These are phyloP conservation scores for Echeveria elegans DNA, from an alignment of 164 flowering plant genomes.

Conservation along the genomic window DNA sequence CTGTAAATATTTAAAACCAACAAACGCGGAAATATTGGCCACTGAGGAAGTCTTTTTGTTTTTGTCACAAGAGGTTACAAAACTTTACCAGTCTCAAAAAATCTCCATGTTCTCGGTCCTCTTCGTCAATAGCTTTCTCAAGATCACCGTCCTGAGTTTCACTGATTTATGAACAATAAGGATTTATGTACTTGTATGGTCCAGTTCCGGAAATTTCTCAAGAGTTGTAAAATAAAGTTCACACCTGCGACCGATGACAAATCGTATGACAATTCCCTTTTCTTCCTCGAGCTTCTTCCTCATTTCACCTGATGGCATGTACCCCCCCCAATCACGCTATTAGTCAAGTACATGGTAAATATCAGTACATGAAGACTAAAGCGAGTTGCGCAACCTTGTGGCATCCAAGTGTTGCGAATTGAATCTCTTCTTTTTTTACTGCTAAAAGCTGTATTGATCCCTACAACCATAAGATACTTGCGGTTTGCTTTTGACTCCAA, in stretches of 20 bases:
- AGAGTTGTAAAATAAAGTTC: neutral
- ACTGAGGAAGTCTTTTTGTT: neutral
- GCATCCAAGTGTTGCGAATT: slow-evolving; percentile 84
- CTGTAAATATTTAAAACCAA: slow-evolving; percentile 19
- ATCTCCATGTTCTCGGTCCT: slow-evolving; percentile 64
- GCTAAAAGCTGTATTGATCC: slow-evolving; percentile 42
- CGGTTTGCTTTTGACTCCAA: slow-evolving; percentile 19
- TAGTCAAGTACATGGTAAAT: neutral
- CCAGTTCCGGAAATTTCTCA: neutral
- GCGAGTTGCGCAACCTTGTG: slow-evolving; percentile 39
- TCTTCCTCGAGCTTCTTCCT: slow-evolving; percentile 70
- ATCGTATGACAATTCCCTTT: slow-evolving; percentile 74
- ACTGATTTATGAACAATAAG: slow-evolving; percentile 11
- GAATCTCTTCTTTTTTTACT: neutral
- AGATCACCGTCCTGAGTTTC: slow-evolving; percentile 44
- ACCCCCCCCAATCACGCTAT: neutral
- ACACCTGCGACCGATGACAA: slow-evolving; percentile 85
- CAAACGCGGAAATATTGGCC: neutral
- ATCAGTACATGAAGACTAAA: neutral
- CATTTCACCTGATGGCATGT: slow-evolving; percentile 42
- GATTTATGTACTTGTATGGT: neutral
- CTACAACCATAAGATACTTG: slow-evolving; percentile 20
- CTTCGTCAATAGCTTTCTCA: slow-evolving; percentile 77
- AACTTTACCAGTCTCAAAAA: slow-evolving; percentile 66
- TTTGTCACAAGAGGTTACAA: neutral